Evolutionary conservation across 2,329 filamentous ascomycete species (phyloP).

Genomic region (Huntiella bhutanensis): DNA sequence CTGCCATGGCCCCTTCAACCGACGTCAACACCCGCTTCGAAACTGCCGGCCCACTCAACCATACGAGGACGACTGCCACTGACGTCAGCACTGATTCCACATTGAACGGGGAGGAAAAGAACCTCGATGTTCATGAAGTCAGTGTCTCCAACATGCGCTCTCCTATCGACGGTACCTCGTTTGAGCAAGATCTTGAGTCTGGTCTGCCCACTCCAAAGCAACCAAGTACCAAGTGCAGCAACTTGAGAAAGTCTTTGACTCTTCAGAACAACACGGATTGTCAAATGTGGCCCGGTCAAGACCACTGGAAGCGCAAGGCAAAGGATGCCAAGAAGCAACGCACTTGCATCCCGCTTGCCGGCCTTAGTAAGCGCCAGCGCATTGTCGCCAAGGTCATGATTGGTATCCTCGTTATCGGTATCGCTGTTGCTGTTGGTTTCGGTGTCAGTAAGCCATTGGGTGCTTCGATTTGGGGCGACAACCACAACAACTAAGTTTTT

Average conservation of each 20-base stretch:
- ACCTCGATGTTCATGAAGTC: constrained; percentile 20
- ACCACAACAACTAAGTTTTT: constrained; percentile 12
- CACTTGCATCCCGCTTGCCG: constrained; percentile 33
- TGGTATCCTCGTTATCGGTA: constrained; percentile 30
- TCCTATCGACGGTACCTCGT: constrained; percentile 25
- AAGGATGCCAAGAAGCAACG: constrained; percentile 34
- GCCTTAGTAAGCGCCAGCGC: constrained; percentile 33
- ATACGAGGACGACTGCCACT: constrained; percentile 7
- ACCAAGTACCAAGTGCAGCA: constrained; percentile 15
- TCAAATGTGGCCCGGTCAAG: constrained; percentile 40
- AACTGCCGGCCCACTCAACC: constrained; percentile 2
- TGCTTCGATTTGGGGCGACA: constrained; percentile 36
- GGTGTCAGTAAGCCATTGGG: constrained; percentile 42
- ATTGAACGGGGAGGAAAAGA: constrained; percentile 13
- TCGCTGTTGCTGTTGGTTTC: constrained; percentile 37
- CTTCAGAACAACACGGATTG: constrained; percentile 29
- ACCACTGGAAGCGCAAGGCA: constrained; percentile 40
- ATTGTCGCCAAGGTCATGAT: constrained; percentile 36
- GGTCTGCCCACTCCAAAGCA: constrained; percentile 20
- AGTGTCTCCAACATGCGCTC: constrained; percentile 23
- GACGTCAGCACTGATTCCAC: constrained; percentile 11
- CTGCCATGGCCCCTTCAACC: constrained; percentile 4
- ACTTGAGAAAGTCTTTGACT: constrained; percentile 19
- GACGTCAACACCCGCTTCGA: constrained; percentile 2
- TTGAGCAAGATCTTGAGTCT: constrained; percentile 39